Evolutionary conservation across 768 basidiomycete genomes (phyloP).

Genomic region (Galerina marginata): DNA sequence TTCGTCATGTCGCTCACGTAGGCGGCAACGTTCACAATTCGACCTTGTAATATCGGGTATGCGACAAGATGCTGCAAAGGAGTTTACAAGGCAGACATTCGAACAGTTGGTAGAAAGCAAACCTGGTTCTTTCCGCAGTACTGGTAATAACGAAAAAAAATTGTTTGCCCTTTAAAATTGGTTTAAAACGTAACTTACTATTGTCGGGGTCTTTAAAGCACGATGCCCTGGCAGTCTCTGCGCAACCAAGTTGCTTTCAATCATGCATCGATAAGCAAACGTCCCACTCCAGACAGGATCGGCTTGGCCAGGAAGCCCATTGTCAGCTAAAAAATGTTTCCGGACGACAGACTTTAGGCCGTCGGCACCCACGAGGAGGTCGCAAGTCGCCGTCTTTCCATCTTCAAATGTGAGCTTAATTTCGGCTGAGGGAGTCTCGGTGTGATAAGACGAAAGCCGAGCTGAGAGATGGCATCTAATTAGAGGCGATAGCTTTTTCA

Average conservation of each 20-base stretch:
- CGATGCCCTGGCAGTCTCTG: slow-evolving; percentile 28
- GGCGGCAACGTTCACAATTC: slow-evolving; percentile 40
- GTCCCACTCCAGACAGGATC: slow-evolving; percentile 49
- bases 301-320: slow-evolving; percentile 12
- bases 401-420: slow-evolving; percentile 47
- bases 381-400: slow-evolving; percentile 50
- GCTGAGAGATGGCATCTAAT: slow-evolving; percentile 45
- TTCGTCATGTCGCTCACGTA: slow-evolving; percentile 32
- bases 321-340: slow-evolving; percentile 24
- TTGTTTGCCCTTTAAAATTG: neutral
- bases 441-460: slow-evolving; percentile 9
- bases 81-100: slow-evolving; percentile 9
- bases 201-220: slow-evolving; percentile 20
- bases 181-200: slow-evolving; percentile 19
- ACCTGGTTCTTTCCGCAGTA: slow-evolving; percentile 39
- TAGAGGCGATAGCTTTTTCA: slow-evolving; percentile 41
- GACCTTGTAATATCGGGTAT: slow-evolving; percentile 44
- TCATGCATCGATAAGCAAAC: slow-evolving; percentile 41
- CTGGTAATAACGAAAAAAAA: slow-evolving; percentile 16
- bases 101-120: neutral
- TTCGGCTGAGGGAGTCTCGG: neutral
- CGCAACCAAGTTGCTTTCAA: slow-evolving; percentile 37
- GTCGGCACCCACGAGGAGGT: slow-evolving; percentile 50
- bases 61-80: slow-evolving; percentile 40
- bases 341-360: slow-evolving; percentile 43